Conservation (phyloP, 805 yeast species). For the Schizosaccharomyces lindneri region DNA sequence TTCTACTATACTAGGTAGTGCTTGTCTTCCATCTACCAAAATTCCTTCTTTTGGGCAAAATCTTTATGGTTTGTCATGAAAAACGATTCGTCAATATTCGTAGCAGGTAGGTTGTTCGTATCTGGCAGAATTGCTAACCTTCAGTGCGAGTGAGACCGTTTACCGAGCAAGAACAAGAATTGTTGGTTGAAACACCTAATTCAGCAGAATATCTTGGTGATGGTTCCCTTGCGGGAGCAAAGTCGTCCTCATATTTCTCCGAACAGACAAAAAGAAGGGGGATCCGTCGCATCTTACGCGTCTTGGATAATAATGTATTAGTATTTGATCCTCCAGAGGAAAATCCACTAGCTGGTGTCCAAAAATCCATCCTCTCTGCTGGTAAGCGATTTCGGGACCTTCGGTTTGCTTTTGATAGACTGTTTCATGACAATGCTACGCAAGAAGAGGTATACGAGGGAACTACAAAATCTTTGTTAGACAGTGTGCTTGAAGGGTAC, state of each 20-base stretch:
- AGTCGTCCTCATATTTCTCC: neutral
- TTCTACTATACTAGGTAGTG: neutral
- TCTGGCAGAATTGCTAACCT: neutral
- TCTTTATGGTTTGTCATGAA: neutral
- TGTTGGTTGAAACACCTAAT: neutral
- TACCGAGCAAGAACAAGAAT: neutral
- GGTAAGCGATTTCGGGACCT: conserved; percentile 1
- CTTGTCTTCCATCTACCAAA: neutral
- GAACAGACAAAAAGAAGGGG: neutral
- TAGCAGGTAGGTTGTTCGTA: neutral
- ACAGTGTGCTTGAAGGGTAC: conserved; percentile 1
- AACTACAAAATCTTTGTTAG: neutral
- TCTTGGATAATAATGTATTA: neutral
- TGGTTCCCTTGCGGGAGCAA: neutral
- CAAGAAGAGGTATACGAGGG: conserved; percentile 1
- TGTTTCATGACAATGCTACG: conserved; percentile 1
- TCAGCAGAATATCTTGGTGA: neutral
- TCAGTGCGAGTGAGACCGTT: conserved; percentile 3
- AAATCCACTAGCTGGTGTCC: neutral
- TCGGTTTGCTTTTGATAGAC: conserved; percentile 2
- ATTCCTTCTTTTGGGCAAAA: neutral
- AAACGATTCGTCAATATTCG: neutral
- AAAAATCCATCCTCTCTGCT: neutral
- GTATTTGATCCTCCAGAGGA: conserved; percentile 2
- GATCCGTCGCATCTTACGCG: neutral